A percentile compares a stretch with the other conserved stretches of the same genome.
Evolutionary conservation across 1,139 yeast species (phyloP).

Genomic region (Yamadazyma jaroonii): DNA sequence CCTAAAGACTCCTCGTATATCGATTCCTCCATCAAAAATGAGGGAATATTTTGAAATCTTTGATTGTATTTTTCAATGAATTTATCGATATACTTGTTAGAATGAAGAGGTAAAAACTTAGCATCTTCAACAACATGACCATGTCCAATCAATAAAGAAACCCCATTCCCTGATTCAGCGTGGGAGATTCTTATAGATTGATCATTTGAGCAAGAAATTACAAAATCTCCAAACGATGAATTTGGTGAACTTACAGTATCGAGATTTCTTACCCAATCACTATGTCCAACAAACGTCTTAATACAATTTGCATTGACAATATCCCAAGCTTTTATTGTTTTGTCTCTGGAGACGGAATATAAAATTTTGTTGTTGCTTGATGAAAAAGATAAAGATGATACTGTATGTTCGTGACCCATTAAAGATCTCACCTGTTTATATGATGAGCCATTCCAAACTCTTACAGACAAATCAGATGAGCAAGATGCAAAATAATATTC

Average conservation of each 20-base stretch:
- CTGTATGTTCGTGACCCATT: slow-evolving; percentile 89
- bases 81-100: slow-evolving; percentile 51
- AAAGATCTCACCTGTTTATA: slow-evolving; percentile 62
- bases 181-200: slow-evolving; percentile 68
- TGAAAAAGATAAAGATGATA: slow-evolving; percentile 61
- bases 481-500: slow-evolving; percentile 51
- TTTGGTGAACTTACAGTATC: slow-evolving; percentile 31
- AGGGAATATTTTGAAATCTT: slow-evolving; percentile 35
- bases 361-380: slow-evolving; percentile 37
- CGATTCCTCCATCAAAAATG: slow-evolving; percentile 25
- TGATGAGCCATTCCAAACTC: slow-evolving; percentile 62
- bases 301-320: slow-evolving; percentile 64
- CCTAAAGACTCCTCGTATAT: slow-evolving; percentile 40
- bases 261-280: slow-evolving; percentile 83
- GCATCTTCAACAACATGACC: slow-evolving; percentile 80
- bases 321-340: slow-evolving; percentile 76
- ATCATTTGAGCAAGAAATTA: slow-evolving; percentile 81
- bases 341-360: slow-evolving; percentile 78
- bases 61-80: slow-evolving; percentile 34
- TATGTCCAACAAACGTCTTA: slow-evolving; percentile 69
- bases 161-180: slow-evolving; percentile 65
- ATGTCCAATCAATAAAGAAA: slow-evolving; percentile 72
- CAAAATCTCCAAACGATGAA: slow-evolving; percentile 46
- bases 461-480: slow-evolving; percentile 71
- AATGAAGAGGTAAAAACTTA: slow-evolving; percentile 57